These are phyloP conservation scores for Gastrolobium villosum DNA, from an alignment of 306 rosid genomes.

Conservation along the genomic window DNA sequence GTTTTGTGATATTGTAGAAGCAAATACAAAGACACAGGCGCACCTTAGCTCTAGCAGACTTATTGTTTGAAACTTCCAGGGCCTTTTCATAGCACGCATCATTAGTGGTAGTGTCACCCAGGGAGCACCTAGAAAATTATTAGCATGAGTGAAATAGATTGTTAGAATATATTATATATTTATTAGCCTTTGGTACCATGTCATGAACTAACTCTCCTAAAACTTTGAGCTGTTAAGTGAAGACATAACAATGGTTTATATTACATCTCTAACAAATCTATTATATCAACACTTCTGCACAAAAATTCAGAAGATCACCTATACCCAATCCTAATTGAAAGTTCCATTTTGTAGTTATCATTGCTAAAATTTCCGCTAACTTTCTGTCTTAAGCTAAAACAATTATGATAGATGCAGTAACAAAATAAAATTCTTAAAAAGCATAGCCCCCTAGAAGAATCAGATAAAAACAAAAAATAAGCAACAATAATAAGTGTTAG, in stretches of 20 bases:
- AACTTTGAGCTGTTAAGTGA: too few species aligned
- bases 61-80: conserved; percentile 85
- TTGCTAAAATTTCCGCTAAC: neutral
- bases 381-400: too few species aligned
- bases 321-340: neutral
- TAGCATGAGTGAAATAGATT: conserved; percentile 43
- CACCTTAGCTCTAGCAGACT: conserved; percentile 97
- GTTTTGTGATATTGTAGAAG: conserved; percentile 27
- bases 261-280: too few species aligned
- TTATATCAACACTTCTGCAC: too few species aligned
- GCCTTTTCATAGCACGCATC: conserved; percentile 92
- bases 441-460: neutral
- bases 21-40: conserved; percentile 11
- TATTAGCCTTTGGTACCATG: too few species aligned
- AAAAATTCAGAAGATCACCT: neutral
- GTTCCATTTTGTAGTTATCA: neutral
- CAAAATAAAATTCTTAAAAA: conserved; percentile 6
- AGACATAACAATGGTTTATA: too few species aligned
- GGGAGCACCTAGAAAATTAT: conserved; percentile 79
- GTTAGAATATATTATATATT: too few species aligned
- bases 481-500: neutral
- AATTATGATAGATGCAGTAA: too few species aligned
- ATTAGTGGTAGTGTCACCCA: conserved; percentile 84
- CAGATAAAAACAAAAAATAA: neutral
- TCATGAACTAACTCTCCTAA: too few species aligned